Percentiles rank a stretch among this genome's conserved stretches.
These are phyloP conservation scores for Fraxinus quadrangulata DNA, from an alignment of 257 asterid genomes.

Conservation along the genomic window DNA sequence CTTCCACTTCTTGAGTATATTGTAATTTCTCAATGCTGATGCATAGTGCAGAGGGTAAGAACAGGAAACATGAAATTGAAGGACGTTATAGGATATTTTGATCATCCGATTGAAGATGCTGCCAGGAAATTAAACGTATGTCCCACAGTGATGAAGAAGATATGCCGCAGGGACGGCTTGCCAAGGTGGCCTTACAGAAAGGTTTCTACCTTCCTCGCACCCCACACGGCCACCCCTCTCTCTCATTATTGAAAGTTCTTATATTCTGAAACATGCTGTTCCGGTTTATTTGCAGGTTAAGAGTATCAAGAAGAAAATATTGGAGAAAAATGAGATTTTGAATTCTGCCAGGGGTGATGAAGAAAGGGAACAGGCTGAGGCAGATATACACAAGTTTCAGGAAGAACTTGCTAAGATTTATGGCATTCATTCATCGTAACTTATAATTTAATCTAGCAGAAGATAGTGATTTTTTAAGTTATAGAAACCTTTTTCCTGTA, in stretches of 20 bases:
- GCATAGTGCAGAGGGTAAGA: constrained; percentile 69
- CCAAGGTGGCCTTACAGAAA: constrained; percentile 81
- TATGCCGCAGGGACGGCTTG: constrained; percentile 72
- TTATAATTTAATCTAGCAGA: not conserved
- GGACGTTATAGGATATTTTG: constrained; percentile 54
- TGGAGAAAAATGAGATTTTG: constrained; percentile 30
- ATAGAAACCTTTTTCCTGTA: too few species aligned
- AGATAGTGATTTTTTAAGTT: not conserved
- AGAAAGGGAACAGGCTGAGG: constrained; percentile 37
- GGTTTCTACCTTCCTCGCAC: constrained; percentile 30
- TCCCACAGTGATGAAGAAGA: constrained; percentile 81
- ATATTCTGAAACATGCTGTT: not conserved
- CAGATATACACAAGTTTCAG: constrained; percentile 44
- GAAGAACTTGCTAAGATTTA: constrained; percentile 49
- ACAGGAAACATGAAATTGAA: constrained; percentile 61
- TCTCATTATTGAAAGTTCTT: not conserved
- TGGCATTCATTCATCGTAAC: constrained; percentile 20
- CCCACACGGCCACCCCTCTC: constrained; percentile 18
- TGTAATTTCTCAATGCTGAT: not conserved
- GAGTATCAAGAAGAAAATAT: constrained; percentile 54
- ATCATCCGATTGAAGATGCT: constrained; percentile 62
- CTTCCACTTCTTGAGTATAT: not conserved
- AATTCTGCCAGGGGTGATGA: constrained; percentile 23
- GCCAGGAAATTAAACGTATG: constrained; percentile 65
- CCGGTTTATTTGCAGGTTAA: constrained; percentile 48